These are phyloP conservation scores for Periconia sp. DNA, from an alignment of 2,329 filamentous ascomycete species.

Conservation along the genomic window DNA sequence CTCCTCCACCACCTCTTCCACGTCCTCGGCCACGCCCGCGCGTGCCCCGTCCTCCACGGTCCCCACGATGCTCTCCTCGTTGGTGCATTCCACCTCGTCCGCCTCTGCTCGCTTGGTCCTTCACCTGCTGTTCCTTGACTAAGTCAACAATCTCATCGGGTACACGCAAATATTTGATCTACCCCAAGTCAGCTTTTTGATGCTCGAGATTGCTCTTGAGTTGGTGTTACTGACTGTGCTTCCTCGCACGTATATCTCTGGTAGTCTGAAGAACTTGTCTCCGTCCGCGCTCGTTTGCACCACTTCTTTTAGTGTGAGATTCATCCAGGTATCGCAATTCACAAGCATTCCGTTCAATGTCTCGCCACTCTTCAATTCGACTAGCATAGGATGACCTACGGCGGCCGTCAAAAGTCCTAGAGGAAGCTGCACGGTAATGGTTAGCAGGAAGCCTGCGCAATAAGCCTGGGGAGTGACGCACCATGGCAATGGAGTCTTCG, in stretches of 20 bases:
- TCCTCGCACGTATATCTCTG: constrained; percentile 94
- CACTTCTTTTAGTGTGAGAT: constrained; percentile 94
- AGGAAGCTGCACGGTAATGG: constrained; percentile 57
- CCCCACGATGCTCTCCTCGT: constrained; percentile 61
- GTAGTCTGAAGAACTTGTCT: constrained; percentile 89
- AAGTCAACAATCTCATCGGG: constrained; percentile 96
- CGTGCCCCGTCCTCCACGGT: constrained; percentile 57
- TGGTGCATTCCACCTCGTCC: constrained; percentile 69
- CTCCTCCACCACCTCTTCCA: constrained; percentile 61
- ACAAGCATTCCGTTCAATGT: constrained; percentile 96
- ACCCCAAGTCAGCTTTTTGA: constrained; percentile 15
- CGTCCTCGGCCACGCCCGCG: constrained; percentile 60
- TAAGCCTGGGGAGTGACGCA: constrained; percentile 17
- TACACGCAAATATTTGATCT: constrained; percentile 98
- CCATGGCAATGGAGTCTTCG: constrained; percentile 24
- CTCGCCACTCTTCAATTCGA: constrained; percentile 97
- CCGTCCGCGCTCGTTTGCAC: constrained; percentile 95
- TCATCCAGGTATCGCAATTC: constrained; percentile 99
- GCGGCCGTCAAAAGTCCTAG: constrained; percentile 89
- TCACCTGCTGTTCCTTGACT: constrained; percentile 89
- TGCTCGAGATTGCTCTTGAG: background rate
- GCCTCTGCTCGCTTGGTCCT: constrained; percentile 65
- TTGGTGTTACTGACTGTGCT: constrained; percentile 76
- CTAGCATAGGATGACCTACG: constrained; percentile 96
- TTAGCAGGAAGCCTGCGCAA: constrained; percentile 18